Conservation (phyloP, 2,329 filamentous ascomycete species). For the Arachnopeziza araneosa region DNA sequence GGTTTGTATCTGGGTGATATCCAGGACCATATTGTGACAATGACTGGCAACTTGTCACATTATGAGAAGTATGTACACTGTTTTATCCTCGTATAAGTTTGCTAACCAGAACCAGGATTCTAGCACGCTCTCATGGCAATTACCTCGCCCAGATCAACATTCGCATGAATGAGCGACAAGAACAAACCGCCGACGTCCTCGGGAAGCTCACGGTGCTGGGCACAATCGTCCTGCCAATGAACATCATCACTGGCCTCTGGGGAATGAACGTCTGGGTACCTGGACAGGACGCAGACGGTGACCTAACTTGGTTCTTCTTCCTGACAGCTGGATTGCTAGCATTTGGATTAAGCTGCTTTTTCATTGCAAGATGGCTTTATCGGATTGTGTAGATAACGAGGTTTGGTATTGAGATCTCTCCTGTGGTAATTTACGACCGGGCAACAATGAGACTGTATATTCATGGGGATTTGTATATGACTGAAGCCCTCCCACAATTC, state of each 20-base stretch:
- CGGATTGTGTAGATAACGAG: slow-evolving; percentile 23
- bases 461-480: no score
- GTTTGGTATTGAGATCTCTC: no score
- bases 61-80: slow-evolving; percentile 75
- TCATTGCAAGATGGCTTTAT: slow-evolving; percentile 30
- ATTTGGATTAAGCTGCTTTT: slow-evolving; percentile 73
- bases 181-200: slow-evolving; percentile 90
- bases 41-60: slow-evolving; percentile 93
- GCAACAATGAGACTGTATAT: no score
- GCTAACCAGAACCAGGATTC: slow-evolving; percentile 52
- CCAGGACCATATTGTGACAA: slow-evolving; percentile 97
- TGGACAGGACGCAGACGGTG: slow-evolving; percentile 75
- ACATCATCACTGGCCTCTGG: slow-evolving; percentile 97
- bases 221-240: slow-evolving; percentile 97
- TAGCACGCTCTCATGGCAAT: slow-evolving; percentile 87
- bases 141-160: slow-evolving; percentile 99
- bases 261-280: slow-evolving; percentile 98
- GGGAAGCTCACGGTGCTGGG: slow-evolving; percentile 93
- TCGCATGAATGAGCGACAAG: slow-evolving; percentile 95
- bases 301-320: slow-evolving; percentile 68
- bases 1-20: slow-evolving; percentile 98
- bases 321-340: slow-evolving; percentile 68
- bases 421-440: no score
- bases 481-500: no score
- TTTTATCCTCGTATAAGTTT: neutral